Evolutionary conservation across 73 alveolate genomes (phyloP), one percentile per base, ranked within the genome.

Genomic region (Diophrys sp.): DNA sequence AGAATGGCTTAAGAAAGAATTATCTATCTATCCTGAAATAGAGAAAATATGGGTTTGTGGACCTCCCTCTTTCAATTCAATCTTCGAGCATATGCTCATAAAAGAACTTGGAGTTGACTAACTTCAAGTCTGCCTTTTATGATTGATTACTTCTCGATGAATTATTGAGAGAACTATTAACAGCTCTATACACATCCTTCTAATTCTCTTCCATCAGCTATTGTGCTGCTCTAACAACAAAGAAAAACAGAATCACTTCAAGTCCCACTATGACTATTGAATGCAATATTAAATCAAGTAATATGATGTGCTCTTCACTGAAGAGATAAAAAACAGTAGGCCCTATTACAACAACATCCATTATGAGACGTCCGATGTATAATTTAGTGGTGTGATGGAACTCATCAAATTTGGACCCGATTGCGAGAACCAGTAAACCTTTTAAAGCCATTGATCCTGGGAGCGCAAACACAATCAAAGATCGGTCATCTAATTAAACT

Each of bases 41-140:
- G 68, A 56, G 33, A 73, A 70, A 28, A 70, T 82, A 11, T 82
- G 80, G 80, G 83, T 73, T 1, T 82, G 90, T 67, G 90, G 90
- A 23, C 90, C 90, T 8, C 90, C 90, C 62, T 44, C 62, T 5
- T 44, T 44, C 18, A 44, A 44, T 44, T 18, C 5, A 44, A 44
- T 44, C n/a, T 44, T 44, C 62, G 62, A 44, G 18, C 5, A 44
- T 11, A 11, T 11, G 5, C 18, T 44, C 18, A 18, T 44, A 11
- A 44, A 44, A 44, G 62, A 44, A 11, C 18, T 44, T 11, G 62
- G 62, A n/a, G n/a, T n/a, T n/a, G n/a, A n/a, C n/a, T n/a, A n/a
- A n/a, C n/a, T n/a, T n/a, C n/a, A n/a, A n/a, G n/a, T n/a, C n/a
- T n/a, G n/a, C n/a, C n/a, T n/a, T n/a, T 18, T 44, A 44, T 44